A percentile compares a stretch with the other conserved stretches of the same genome.
Evolutionary conservation across 2,329 filamentous ascomycete genomes (phyloP).

Genomic region (Fusarium sp.): DNA sequence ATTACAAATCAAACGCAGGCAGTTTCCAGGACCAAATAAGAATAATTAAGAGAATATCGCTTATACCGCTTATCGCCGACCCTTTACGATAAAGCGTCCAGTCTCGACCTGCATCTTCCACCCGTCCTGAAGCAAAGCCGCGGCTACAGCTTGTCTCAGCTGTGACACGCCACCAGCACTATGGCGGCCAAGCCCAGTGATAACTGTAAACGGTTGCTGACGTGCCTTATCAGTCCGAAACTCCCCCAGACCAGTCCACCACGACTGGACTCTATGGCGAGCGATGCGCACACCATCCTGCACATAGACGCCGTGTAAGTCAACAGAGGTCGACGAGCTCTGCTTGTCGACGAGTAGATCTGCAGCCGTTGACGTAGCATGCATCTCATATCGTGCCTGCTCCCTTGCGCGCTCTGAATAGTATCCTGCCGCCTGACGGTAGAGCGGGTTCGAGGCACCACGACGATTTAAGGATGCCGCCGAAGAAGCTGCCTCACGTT

Average conservation of each 20-base stretch:
- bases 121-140: conserved; percentile 79
- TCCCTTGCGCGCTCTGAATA: conserved; percentile 80
- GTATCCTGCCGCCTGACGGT: conserved; percentile 80
- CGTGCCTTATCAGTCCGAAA: conserved; percentile 64
- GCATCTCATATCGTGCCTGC: conserved; percentile 68
- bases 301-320: conserved; percentile 88
- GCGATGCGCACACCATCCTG: conserved; percentile 85
- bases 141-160: conserved; percentile 83
- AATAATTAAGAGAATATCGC: neutral
- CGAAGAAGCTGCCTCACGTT: conserved; percentile 52
- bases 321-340: conserved; percentile 72
- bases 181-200: conserved; percentile 86
- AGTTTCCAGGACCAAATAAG: neutral
- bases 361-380: conserved; percentile 74
- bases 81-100: conserved; percentile 78
- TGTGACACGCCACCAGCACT: conserved; percentile 81
- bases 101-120: conserved; percentile 84
- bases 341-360: conserved; percentile 77
- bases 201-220: conserved; percentile 73
- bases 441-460: conserved; percentile 77
- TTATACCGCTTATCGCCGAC: conserved; percentile 57
- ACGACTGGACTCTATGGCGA: conserved; percentile 72
- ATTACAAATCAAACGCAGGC: neutral
- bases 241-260: conserved; percentile 84
- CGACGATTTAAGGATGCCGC: conserved; percentile 60